Evolutionary conservation across 2,329 filamentous ascomycete genomes (phyloP), one percentile per base, ranked within the genome.

Genomic region (Fusarium multiceps): DNA sequence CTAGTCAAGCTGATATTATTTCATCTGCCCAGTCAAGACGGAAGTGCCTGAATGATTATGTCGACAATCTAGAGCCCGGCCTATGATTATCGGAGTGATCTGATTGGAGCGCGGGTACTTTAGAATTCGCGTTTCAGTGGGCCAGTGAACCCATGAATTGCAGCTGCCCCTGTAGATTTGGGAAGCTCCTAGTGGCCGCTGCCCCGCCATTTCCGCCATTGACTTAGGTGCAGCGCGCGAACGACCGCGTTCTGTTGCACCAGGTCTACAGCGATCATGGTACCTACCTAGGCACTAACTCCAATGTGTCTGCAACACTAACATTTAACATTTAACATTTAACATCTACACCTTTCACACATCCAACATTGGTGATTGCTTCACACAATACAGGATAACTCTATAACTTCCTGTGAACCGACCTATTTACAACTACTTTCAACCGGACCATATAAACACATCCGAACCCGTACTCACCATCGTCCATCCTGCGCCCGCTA

Each of bases 101-200:
- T 55, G 4, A 71, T 70, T 70, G 68, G 68, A 51, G 63, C 34
- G 27, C n/a, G 27, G 45, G 43, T 53, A 70, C 68, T 68, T 71
- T 65, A 71, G 41, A n/a, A 21, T 42, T 27, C 68, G 68, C 55
- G 63, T 68, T 55, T 47, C 7, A 34, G 23, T 61, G 68, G 68
- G 8, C 12, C 53, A 4, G 6, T 8, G 13, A 25, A 18, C 57
- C 34, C 48, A 21, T 32, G 27, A 27, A 47, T 13, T 27, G 11
- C 14, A 28, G 23, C 20, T 23, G 13, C 48, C 63, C 58, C 62
- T 59, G 66, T 55, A 18, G 16, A 7, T 55, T 62, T 55, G 23
- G 43, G 23, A 55, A 45, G 30, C 42, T 58, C 37, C 68, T 32
- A 68, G 57, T 60, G 63, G 55, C 25, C 28, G 42, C 37, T 71